Evolutionary conservation across 495 filamentous ascomycete genomes (phyloP), one percentile per base, ranked within the genome.

Genomic region (Trichocladium uniseriatum): DNA sequence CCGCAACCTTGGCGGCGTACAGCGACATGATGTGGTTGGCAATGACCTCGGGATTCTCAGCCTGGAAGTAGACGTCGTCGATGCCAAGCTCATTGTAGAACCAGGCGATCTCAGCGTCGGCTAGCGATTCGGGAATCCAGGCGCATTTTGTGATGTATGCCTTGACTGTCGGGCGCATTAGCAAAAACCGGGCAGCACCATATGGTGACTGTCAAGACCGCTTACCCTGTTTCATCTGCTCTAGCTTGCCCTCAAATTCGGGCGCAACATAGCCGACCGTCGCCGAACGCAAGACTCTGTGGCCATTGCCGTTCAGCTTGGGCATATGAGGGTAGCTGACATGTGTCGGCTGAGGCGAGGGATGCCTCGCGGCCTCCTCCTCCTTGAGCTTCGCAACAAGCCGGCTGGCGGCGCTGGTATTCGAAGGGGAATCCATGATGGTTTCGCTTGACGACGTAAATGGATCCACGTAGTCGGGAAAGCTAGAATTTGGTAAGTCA

Each of bases 61-160:
- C 87, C 64, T 94, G 85, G 74, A 98, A 98, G 70, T 98, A 98
- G 72, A 95, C 90, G 68, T 98, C 92, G 67, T 98, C 92, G 59
- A 98, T 98, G 44, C 92, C 94, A 13, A 98, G 78, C 64, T 89
- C 84, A 56, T 92, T 86, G 71, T 98, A 98, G 75, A 98, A 98
- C 94, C 92, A 97, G 15, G 77, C 76, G 27, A 88, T 87, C 68
- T 98, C 89, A 2, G 80, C 77, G 48, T 89, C 81, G 32, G 95
- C 77, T 54, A 96, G 84, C 36, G 86, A 78, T 45, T 75, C 71
- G 2, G 92, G 92, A 45, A 98, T 87, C 79, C 95, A 96, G 34
- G 79, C 83, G 62, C 58, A 61, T 38, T 69, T 63, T 28, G 36
- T 52, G 53, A 76, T 74, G 49, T 61, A 43, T 19, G 56, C 60